Base-by-base conservation (phyloP, 768 basidiomycete species). In the Podaxis sp. region DNA sequence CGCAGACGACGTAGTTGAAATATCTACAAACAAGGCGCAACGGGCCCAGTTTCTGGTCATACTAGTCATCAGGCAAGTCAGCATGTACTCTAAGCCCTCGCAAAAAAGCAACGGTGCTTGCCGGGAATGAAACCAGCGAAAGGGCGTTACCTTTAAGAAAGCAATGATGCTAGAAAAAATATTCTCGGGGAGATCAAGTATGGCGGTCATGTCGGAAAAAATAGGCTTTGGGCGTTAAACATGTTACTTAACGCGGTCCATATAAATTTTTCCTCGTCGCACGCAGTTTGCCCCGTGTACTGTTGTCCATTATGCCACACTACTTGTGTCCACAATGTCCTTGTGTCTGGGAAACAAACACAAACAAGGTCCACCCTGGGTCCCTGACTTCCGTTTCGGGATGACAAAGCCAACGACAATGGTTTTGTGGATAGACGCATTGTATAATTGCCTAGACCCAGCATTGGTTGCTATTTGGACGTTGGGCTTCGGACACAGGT, bases 261-360 rank as follows among this genome's bases (percentile, higher is more conserved):
- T 61, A 61, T 61, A 61, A 42, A 40, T 6, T 30, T 36, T 42
- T 40, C 51, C 51, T 26, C 22, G 11, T 5, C 40, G 59, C 9
- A 24, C 48, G 5, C 33, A 24, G 13, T 44, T 48, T 49, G 15
- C 58, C 28, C 42, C 26, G 44, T 28, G 30, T 36, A 6, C 11
- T 61, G 28, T 39, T 42, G 39, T 30, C 24, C 59, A 52, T 52
- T 44, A 36, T 15, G 17, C 28, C 52, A 28, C 46, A 59, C n/a
- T 36, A 59, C 48, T 49, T 28, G 59, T 52, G 59, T 52, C 59
- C 59, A 59, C 59, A 59, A 52, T 51, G 48, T 40, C n/a, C 33
- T 51, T 39, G 30, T 39, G 48, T n/a, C 28, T 7, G n/a, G 13
- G 46, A 39, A 51, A 59, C 59, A 59, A 11, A 39, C 36, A 24